These are phyloP conservation scores for Erigeron canadensis DNA, from an alignment of 129 eudicot genomes.

Conservation along the genomic window DNA sequence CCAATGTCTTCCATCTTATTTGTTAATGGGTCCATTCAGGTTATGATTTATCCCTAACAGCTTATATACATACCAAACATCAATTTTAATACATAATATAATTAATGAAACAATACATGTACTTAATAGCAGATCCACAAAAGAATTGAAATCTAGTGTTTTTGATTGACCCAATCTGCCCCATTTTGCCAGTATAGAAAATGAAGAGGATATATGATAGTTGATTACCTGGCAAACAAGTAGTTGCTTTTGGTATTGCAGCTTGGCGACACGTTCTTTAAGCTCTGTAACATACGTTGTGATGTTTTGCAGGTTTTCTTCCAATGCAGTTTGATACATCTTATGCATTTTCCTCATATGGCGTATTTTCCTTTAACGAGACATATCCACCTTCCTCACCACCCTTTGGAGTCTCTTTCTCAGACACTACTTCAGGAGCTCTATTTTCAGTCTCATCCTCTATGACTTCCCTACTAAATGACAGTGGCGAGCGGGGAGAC, in stretches of 20 bases:
- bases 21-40: neutral
- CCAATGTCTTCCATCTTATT: neutral
- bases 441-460: constrained; percentile 68
- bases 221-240: constrained; percentile 90
- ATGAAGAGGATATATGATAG: neutral
- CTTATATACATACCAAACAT: neutral
- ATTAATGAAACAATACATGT: too few species aligned
- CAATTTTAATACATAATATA: too few species aligned
- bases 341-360: constrained; percentile 96
- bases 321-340: constrained; percentile 95
- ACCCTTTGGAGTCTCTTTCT: constrained; percentile 63
- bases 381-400: constrained; percentile 76
- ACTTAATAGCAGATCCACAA: neutral
- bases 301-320: constrained; percentile 91
- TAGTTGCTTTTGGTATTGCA: constrained; percentile 94
- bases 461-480: constrained; percentile 58
- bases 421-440: constrained; percentile 64
- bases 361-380: constrained; percentile 88
- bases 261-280: constrained; percentile 96
- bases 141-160: neutral
- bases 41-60: neutral
- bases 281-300: constrained; percentile 88
- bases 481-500: constrained; percentile 90
- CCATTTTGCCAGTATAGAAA: neutral
- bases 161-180: neutral